These are phyloP conservation scores for Wallacemonas collosoma DNA, from an alignment of 208 protist species.

Conservation along the genomic window DNA sequence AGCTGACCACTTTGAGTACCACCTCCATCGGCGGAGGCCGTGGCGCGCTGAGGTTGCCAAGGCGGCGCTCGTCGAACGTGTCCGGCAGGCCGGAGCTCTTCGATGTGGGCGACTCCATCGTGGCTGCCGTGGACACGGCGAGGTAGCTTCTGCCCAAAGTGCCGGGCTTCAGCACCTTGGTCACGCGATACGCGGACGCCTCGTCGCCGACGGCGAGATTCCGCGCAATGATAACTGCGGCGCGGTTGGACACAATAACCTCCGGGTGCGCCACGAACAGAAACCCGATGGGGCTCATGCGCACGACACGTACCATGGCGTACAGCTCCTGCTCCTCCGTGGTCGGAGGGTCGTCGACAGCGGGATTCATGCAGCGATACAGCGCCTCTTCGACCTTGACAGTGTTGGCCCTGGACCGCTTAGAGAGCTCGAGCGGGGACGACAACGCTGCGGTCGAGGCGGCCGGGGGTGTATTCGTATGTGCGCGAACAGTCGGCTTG, in stretches of 20 bases:
- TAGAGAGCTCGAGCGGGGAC: slow-evolving; percentile 3
- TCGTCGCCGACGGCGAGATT: slow-evolving; percentile 60
- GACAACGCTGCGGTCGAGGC: not conserved
- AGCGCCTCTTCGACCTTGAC: slow-evolving; percentile 43
- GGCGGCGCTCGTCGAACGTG: slow-evolving; percentile 9
- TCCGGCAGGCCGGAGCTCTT: slow-evolving; percentile 15
- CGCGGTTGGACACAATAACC: slow-evolving; percentile 77
- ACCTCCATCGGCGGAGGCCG: not conserved
- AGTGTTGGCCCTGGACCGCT: not conserved
- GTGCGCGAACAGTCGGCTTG: not conserved
- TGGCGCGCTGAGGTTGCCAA: not conserved
- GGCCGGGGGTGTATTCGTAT: not conserved
- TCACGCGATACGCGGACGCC: slow-evolving; percentile 54
- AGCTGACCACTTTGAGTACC: slow-evolving; percentile 78
- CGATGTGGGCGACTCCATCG: slow-evolving; percentile 11
- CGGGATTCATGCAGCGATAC: slow-evolving; percentile 32
- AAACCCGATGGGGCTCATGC: slow-evolving; percentile 44
- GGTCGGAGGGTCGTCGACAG: slow-evolving; percentile 20
- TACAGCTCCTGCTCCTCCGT: slow-evolving; percentile 48
- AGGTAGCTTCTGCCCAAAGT: slow-evolving; percentile 78
- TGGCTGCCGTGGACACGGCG: slow-evolving; percentile 13
- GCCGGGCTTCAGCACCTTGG: slow-evolving; percentile 50
- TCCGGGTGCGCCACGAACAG: slow-evolving; percentile 76
- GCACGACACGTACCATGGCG: slow-evolving; percentile 46
- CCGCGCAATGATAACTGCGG: slow-evolving; percentile 65